phyloP scores from a whole-genome alignment of 257 asterid species.

The Gynochthodes officinalis region DNA sequence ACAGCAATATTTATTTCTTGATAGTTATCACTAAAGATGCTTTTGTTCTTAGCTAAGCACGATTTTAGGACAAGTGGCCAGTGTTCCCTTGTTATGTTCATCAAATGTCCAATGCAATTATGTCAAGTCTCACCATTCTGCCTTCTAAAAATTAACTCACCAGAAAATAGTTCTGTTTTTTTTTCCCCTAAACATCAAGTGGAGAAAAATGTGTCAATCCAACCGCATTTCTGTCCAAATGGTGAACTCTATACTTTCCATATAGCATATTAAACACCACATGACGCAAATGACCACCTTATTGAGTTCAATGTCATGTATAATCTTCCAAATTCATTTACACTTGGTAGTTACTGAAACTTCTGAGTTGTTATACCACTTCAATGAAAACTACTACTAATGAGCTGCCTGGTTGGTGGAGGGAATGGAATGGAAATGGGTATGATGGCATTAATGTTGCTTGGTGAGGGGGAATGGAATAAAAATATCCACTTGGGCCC shows the following conservation, averaged over 20 bases:
- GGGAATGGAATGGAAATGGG: too few species aligned
- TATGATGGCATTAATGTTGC: too few species aligned
- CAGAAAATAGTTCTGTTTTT: neutral
- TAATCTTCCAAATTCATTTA: neutral
- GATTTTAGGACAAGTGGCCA: neutral
- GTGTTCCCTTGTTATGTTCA: neutral
- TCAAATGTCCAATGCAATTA: neutral
- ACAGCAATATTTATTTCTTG: neutral
- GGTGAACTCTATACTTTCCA: neutral
- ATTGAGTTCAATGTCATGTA: neutral
- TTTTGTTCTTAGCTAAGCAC: conserved; percentile 1
- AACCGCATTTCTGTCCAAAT: neutral
- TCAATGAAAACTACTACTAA: too few species aligned
- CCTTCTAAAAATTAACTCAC: neutral
- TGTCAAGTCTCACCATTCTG: neutral
- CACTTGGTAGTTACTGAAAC: neutral
- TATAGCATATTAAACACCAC: neutral
- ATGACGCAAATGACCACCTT: neutral
- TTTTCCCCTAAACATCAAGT: neutral
- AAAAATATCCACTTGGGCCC: too few species aligned
- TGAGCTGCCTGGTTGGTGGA: too few species aligned
- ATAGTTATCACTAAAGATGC: neutral
- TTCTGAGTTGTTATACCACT: neutral
- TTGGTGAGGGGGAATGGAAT: too few species aligned
- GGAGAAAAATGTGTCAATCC: neutral